Conservation (phyloP, 345 rosid species). For the Populus pruinosa region DNA sequence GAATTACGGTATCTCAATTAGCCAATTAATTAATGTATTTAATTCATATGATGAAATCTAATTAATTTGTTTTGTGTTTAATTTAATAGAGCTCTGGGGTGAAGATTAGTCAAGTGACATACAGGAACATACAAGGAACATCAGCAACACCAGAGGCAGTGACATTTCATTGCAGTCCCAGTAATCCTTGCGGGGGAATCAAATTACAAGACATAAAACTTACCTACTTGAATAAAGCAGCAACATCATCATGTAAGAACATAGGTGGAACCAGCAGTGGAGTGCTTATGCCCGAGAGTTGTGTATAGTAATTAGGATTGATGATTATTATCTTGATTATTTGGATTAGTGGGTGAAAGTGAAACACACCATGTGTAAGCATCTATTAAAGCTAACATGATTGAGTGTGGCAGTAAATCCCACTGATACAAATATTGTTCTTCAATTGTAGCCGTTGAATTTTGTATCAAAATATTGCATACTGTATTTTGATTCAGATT, state of each 20-base stretch:
- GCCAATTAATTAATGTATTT: too few species aligned
- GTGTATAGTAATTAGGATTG: conserved; percentile 10
- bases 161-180: conserved; percentile 37
- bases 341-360: neutral
- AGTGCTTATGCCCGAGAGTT: conserved; percentile 24
- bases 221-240: conserved; percentile 22
- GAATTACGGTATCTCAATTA: neutral
- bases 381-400: neutral
- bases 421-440: neutral
- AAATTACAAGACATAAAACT: conserved; percentile 35
- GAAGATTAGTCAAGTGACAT: conserved; percentile 34
- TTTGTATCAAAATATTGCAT: too few species aligned
- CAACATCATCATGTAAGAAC: conserved; percentile 34
- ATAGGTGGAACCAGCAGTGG: conserved; percentile 28
- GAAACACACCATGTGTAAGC: neutral
- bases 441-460: neutral
- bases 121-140: conserved; percentile 41
- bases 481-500: too few species aligned
- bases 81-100: conserved; percentile 33
- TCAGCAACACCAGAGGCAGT: conserved; percentile 35
- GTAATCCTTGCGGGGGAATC: conserved; percentile 32
- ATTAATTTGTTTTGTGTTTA: neutral
- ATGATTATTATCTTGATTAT: neutral
- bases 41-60: neutral
- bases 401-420: neutral